Base-by-base conservation (phyloP, 2,329 filamentous ascomycete genomes). In the Neonectria punicea region DNA sequence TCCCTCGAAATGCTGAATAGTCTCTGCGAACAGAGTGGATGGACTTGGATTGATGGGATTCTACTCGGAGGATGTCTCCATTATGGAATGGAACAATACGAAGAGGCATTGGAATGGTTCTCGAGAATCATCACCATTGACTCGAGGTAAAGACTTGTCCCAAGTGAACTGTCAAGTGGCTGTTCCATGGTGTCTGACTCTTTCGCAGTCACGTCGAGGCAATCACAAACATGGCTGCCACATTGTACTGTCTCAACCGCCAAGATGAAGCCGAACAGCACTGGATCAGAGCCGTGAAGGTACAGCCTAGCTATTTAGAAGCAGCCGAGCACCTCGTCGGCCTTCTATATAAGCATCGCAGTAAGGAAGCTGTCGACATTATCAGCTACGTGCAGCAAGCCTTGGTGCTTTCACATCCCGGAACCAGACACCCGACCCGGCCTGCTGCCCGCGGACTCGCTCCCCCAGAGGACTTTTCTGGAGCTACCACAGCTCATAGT, bases 241-340 rank as follows among this genome's bases (percentile, higher is more conserved):
- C 95, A 1, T 83, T 97, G 25, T 90, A 97, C 70, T 94, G 94
- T 62, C 86, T 98, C 10, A 90, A 93, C 66, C 90, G 92, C 64
- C 91, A 91, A 63, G 87, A 91, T 53, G 95, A 98, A 74, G 96
- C 96, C 7, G 91, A 97, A 76, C 86, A 89, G 63, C 87, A 94
- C 75, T 99, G 96, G 96, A 84, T 91, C 69, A 89, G 87, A 66
- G 94, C 94, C n/a, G 89, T 98, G 28, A 92, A 90, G 75, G 83
- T 93, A 62, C 90, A 93, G 9, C 96, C 96, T 0, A 92, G 90
- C 75, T 97, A 97, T 79, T 92, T 99, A 62, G 96, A 99, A 80
- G 94, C 96, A 8, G 93, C 96, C 3, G 96, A 99, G 77, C 94
- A 98, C 81, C 86, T 99, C 1, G 92, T 98, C 32, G 93, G 94